Percentiles rank a stretch among this genome's conserved stretches.
phyloP scores from a whole-genome alignment of 139 green algal species.

The Dunaliella primolecta region DNA sequence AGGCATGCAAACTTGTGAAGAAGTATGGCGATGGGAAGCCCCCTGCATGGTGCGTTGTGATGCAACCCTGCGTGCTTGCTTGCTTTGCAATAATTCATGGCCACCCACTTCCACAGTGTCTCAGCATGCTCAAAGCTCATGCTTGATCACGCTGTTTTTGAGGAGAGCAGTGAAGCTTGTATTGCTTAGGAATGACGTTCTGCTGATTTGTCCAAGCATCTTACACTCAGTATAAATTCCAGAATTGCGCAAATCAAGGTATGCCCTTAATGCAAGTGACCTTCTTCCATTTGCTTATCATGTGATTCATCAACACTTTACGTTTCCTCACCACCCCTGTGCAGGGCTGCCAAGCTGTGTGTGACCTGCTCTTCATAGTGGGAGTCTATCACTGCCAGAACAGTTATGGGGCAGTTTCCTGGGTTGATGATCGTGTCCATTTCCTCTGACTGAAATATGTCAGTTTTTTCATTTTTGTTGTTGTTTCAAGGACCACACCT shows the following conservation, averaged over 20 bases:
- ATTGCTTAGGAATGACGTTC: too few species aligned
- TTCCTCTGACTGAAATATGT: too few species aligned
- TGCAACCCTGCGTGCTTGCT: background rate
- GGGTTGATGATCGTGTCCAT: too few species aligned
- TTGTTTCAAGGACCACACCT: background rate
- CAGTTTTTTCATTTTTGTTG: background rate
- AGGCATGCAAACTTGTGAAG: constrained; percentile 15
- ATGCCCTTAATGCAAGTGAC: background rate
- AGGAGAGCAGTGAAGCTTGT: too few species aligned
- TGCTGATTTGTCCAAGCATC: background rate
- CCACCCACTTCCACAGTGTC: background rate
- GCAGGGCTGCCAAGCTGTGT: constrained; percentile 34
- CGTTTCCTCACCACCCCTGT: background rate
- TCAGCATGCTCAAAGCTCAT: too few species aligned
- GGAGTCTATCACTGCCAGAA: background rate
- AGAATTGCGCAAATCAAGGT: background rate
- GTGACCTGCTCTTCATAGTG: constrained; percentile 47
- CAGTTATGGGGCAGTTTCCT: too few species aligned
- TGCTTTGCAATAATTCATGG: background rate
- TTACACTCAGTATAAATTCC: background rate
- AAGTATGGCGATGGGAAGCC: constrained; percentile 39
- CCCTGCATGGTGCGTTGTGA: constrained; percentile 24
- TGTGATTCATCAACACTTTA: background rate
- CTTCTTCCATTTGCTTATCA: background rate
- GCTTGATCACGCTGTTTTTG: too few species aligned